Evolutionary conservation across 1,139 yeast species (phyloP), one percentile per base, ranked within the genome.

Genomic region (Meyerozyma sp.): DNA sequence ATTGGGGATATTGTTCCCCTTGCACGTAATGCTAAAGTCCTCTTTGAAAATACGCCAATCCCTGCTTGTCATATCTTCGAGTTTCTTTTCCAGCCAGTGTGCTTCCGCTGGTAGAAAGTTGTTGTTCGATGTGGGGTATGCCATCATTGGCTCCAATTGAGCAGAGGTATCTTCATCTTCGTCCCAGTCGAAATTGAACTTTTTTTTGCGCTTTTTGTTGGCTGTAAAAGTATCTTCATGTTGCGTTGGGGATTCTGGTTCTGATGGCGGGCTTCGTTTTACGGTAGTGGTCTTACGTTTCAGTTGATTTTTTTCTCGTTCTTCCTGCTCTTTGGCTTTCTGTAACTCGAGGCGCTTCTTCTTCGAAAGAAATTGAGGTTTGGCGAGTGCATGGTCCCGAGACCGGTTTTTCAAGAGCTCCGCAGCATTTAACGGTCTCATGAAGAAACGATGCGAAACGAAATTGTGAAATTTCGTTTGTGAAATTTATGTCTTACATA

Each of bases 41-140:
- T 89, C 96, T 50, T 77, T 79, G 58, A 91, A 70, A 40, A 89
- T 84, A 47, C 97, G 73, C 98, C 98, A 93, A 59, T 93, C 98
- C 47, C 97, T 70, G 0, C 73, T 66, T 0, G 78, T 77, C 98
- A 93, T 90, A 39, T 78, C 73, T 0, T 63, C 63, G 2, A 82
- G 59, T 0, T 75, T 59, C 56, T 93, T 93, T 40, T 80, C 70
- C 0, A 79, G 65, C 98, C 98, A 93, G 51, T 82, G 93, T 10
- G 62, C 51, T 27, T 68, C 74, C 9, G 59, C 59, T 48, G 42
- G 49, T 42, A 41, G 48, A 13, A 14, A 13, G 16, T 51, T 52
- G 37, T 42, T 53, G 39, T 42, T 46, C 29, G 34, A 51, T 8
- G 39, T 34, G 3, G 47, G 47, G 26, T 57, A 53, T 11, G 61